These are phyloP conservation scores for Metschnikowia dekortorum DNA, from an alignment of 805 yeast genomes.

Conservation along the genomic window DNA sequence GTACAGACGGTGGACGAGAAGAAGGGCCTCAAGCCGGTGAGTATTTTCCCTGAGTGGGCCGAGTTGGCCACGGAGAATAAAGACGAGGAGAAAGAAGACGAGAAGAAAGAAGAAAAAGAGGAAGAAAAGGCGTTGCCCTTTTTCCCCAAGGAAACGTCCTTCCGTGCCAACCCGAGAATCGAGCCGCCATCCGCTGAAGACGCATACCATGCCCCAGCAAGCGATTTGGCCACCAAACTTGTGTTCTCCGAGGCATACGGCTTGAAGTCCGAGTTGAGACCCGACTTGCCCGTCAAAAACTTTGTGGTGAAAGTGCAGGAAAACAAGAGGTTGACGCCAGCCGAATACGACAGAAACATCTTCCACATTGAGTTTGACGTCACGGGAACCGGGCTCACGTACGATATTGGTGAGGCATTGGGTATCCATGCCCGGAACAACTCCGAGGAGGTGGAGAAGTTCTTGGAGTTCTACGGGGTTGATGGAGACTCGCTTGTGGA, in stretches of 20 bases:
- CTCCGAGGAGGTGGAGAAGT: conserved; percentile 57
- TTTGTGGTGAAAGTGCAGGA: conserved; percentile 86
- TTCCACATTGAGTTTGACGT: conserved; percentile 95
- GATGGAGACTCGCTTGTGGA: conserved; percentile 65
- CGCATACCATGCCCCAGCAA: conserved; percentile 28
- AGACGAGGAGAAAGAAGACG: conserved; percentile 18
- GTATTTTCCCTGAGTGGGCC: conserved; percentile 31
- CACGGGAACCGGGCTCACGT: conserved; percentile 83
- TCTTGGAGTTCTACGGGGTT: conserved; percentile 68
- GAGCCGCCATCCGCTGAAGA: conserved; percentile 28
- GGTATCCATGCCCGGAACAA: conserved; percentile 92
- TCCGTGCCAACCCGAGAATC: conserved; percentile 55
- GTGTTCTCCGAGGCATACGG: conserved; percentile 79
- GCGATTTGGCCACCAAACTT: conserved; percentile 62
- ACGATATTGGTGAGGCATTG: conserved; percentile 93
- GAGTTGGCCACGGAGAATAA: conserved; percentile 21
- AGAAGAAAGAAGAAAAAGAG: conserved; percentile 17
- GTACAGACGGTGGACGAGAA: conserved; percentile 54
- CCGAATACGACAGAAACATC: conserved; percentile 85
- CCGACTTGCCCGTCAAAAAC: conserved; percentile 82
- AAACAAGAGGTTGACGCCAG: conserved; percentile 87
- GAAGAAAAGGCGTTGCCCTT: conserved; percentile 37
- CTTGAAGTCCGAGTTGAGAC: conserved; percentile 62
- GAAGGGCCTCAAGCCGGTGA: conserved; percentile 35
- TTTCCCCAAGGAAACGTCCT: conserved; percentile 61